phyloP scores from a whole-genome alignment of 1,284 basidiomycete species.

The Sanghuangporus sanghuang region DNA sequence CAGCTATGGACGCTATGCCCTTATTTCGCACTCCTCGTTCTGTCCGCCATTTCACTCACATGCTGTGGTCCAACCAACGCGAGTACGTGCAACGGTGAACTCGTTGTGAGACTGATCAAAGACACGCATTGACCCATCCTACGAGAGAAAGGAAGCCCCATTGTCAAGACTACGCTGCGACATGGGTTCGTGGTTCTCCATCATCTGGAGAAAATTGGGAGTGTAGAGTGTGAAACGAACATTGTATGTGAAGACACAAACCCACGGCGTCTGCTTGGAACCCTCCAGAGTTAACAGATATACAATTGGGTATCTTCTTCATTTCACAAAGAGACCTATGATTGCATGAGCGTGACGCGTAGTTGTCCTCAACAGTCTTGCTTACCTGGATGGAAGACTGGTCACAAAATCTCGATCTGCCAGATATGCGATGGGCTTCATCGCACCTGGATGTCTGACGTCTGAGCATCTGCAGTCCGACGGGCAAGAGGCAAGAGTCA shows the following conservation, averaged over 20 bases:
- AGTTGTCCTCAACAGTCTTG: slow-evolving; percentile 17
- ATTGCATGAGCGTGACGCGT: neutral
- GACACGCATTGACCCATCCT: slow-evolving; percentile 65
- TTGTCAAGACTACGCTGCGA: slow-evolving; percentile 64
- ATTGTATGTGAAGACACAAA: slow-evolving; percentile 59
- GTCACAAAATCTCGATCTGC: slow-evolving; percentile 94
- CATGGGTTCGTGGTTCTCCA: slow-evolving; percentile 87
- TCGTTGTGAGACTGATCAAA: slow-evolving; percentile 89
- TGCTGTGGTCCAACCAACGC: too few relatives aligned
- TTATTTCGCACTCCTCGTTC: too few relatives aligned
- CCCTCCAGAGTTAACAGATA: slow-evolving; percentile 97
- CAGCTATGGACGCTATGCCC: too few relatives aligned
- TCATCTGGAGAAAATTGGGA: slow-evolving; percentile 91
- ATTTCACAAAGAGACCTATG: slow-evolving; percentile 96
- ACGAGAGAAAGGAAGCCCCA: slow-evolving; percentile 74
- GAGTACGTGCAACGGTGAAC: too few relatives aligned
- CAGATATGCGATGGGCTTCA: slow-evolving; percentile 99
- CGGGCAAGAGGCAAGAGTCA: slow-evolving; percentile 97
- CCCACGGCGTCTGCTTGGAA: slow-evolving; percentile 95
- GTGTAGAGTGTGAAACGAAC: slow-evolving; percentile 88
- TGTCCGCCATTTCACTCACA: too few relatives aligned
- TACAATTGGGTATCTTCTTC: slow-evolving; percentile 99
- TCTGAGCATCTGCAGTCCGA: slow-evolving; percentile 97
- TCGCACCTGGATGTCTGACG: slow-evolving; percentile 99
- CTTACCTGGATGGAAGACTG: slow-evolving; percentile 94